These are phyloP conservation scores for Ceratobasidium sp. DNA, from an alignment of 1,284 basidiomycete genomes.

Conservation along the genomic window DNA sequence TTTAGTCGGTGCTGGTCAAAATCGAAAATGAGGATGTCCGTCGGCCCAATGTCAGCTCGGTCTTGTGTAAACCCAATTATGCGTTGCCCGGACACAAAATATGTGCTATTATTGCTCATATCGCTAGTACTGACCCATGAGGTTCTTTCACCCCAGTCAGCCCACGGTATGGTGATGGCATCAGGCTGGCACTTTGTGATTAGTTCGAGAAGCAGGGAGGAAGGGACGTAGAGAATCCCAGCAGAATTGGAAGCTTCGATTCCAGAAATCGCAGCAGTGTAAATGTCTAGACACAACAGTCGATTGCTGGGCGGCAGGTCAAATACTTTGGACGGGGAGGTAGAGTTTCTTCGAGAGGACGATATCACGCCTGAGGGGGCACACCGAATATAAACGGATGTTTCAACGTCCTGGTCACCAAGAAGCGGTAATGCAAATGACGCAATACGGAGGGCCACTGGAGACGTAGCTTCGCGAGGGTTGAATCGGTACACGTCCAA, in stretches of 20 bases:
- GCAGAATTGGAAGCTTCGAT: not conserved
- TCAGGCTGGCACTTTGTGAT: constrained; percentile 11
- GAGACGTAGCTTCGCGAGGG: not conserved
- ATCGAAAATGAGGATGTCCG: constrained; percentile 21
- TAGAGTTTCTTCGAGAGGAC: constrained; percentile 11
- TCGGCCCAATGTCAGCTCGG: not conserved
- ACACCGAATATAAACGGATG: not conserved
- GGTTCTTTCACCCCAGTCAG: constrained; percentile 5
- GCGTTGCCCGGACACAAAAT: constrained; percentile 36
- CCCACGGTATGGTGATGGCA: constrained; percentile 10
- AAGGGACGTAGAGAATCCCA: constrained; percentile 9
- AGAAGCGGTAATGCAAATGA: constrained; percentile 7
- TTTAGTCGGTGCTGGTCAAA: constrained; percentile 12
- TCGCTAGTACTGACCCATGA: constrained; percentile 25
- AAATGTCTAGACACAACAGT: constrained; percentile 12
- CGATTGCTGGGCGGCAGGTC: constrained; percentile 20
- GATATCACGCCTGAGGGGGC: constrained; percentile 20
- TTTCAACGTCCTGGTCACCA: not conserved
- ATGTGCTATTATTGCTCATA: constrained; percentile 6
- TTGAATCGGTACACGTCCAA: constrained; percentile 21
- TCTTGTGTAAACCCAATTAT: constrained; percentile 7
- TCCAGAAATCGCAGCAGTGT: not conserved
- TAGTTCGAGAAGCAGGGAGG: constrained; percentile 2
- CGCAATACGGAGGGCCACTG: constrained; percentile 16
- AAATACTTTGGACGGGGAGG: not conserved